Evolutionary conservation across 768 basidiomycete species (phyloP).

Genomic region (Psilocybe subaeruginosa): DNA sequence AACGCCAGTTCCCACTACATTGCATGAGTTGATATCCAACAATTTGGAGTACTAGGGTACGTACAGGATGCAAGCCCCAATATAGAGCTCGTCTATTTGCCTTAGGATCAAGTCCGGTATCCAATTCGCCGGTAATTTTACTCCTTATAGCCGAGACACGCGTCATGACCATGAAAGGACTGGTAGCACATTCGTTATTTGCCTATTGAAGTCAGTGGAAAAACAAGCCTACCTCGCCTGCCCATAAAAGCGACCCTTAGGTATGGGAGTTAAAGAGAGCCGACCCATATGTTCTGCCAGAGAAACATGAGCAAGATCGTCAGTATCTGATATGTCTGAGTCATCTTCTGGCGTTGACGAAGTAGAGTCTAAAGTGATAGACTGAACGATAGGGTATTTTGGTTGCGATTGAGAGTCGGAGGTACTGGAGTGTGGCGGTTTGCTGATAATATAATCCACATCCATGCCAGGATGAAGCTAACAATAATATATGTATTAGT

Average conservation of each 20-base stretch:
- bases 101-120: background rate
- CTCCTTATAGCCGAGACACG: background rate
- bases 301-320: background rate
- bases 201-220: background rate
- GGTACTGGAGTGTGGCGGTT: background rate
- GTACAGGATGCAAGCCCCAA: constrained; percentile 38
- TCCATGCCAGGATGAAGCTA: background rate
- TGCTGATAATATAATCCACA: background rate
- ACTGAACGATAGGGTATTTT: background rate
- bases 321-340: background rate
- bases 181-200: background rate
- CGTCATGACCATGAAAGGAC: background rate
- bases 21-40: background rate
- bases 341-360: background rate
- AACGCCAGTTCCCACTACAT: constrained; percentile 40
- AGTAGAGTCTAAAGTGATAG: background rate
- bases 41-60: constrained; percentile 11
- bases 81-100: background rate
- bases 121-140: background rate
- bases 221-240: background rate
- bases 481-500: background rate
- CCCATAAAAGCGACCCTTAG: background rate
- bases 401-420: background rate
- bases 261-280: background rate
- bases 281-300: background rate